Evolutionary conservation across 2,329 filamentous ascomycete genomes (phyloP), one percentile per base, ranked within the genome.

Genomic region (Diaporthe citriasiana): DNA sequence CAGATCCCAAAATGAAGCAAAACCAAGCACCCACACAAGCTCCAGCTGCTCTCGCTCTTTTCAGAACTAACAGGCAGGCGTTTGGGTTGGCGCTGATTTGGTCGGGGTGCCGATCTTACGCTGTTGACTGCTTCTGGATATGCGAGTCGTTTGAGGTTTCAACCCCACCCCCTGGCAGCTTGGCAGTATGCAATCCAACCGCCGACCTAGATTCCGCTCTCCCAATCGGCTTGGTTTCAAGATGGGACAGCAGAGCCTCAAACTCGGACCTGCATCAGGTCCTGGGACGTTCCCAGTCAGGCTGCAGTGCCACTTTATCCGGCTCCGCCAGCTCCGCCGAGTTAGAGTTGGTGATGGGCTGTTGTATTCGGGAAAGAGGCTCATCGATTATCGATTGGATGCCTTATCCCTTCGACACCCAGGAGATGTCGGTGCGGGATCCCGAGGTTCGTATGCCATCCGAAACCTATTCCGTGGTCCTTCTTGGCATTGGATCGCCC

Each of bases 121-220:
- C 47, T 38, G 47, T 53, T 68, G 63, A 68, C 63, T 68, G 33
- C 47, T 40, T 22, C 15, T 40, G 33, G 45, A 35, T 7, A 68
- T 40, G 45, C 47, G 47, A 68, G 63, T 53, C 63, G 63, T 68
- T 47, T 53, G 63, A 68, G 63, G 63, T 68, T 68, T 68, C 63
- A 68, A 68, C 63, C 47, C 63, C 19, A 53, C 63, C 63, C 63
- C 47, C 60, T 66, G 47, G 63, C 47, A 68, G 33, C 63, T 68
- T 68, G 63, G 63, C 63, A 68, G 63, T 68, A 68, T 68, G 63
- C 63, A 68, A 68, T 9, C 47, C 13, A 53, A 35, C 63, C 45
- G 25, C 63, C 45, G 40, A 27, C 63, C 22, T 68, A 53, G 33
- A 40, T 53, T 68, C 50, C 27, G 47, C 47, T n/a, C 33, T 38